Evolutionary conservation across 768 basidiomycete genomes (phyloP), one percentile per base, ranked within the genome.

Genomic region (Boletus tylopilopsis): DNA sequence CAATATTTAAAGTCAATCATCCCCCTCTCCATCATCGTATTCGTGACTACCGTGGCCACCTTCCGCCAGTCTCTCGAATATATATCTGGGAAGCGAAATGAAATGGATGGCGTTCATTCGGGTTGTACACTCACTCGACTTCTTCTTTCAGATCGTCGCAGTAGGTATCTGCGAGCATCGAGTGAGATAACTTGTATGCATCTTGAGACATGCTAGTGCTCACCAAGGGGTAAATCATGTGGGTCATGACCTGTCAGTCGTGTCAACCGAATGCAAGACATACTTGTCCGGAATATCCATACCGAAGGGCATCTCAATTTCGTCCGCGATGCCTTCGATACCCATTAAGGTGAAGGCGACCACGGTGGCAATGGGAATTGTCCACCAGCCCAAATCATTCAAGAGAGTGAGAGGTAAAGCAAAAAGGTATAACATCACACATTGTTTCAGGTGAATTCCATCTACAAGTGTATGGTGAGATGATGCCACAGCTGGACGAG

Each of bases 221-320:
- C 58, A 88, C 88, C 87, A 25, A 93, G 71, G 13, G 90, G 90
- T 45, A 92, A 73, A 68, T 90, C 87, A 2, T 77, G 73, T 6
- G 76, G 70, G 60, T 90, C 86, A 49, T 71, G 72, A 36, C 83
- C 82, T 82, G 50, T 47, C 9, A 51, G 51, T 57, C 39, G n/a
- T 21, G 32, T 50, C 22, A 54, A 35, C 21, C 29, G 46, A 5
- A 7, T 30, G 21, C 25, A 42, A 43, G 25, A 37, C 42, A 22
- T 35, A 2, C 16, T 21, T n/a, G 10, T 37, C 19, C 16, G 7
- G 30, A 27, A 18, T 35, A 16, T 21, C 67, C 75, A 40, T 53
- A 85, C 92, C 94, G 58, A 96, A 96, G 0, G 94, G 94, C 84
- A 89, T 88, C 67, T 96, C 94, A 57, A 95, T 92, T 68, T 92